Percentiles rank a stretch among this genome's conserved stretches.
Evolutionary conservation across 1,139 yeast genomes (phyloP).

Genomic region (Scheffersomyces lignicola): DNA sequence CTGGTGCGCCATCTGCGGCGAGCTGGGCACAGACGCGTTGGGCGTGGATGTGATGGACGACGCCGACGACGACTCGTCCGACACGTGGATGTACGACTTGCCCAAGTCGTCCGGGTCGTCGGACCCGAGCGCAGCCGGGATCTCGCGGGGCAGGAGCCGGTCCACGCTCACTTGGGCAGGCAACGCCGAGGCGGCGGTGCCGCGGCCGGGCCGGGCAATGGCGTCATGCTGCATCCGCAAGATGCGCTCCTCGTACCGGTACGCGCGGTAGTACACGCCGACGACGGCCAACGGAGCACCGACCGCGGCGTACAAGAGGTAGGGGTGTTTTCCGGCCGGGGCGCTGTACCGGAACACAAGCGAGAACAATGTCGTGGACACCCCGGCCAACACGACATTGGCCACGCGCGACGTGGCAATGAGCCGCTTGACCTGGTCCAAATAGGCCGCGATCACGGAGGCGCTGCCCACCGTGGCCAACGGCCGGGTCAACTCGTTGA

Average conservation of each 20-base stretch:
- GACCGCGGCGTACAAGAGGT: constrained; percentile 54
- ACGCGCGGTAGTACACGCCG: constrained; percentile 23
- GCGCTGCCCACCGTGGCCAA: constrained; percentile 10
- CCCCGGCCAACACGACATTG: constrained; percentile 33
- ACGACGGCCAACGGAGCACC: constrained; percentile 42
- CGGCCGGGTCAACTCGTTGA: constrained; percentile 24
- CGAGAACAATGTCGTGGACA: constrained; percentile 40
- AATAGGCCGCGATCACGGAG: constrained; percentile 6
- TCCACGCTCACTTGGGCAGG: constrained; percentile 3
- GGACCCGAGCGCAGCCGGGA: constrained; percentile 6
- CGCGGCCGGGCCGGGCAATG: constrained; percentile 9
- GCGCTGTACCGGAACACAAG: constrained; percentile 46
- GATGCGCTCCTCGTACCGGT: constrained; percentile 17
- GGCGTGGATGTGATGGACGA: constrained; percentile 13
- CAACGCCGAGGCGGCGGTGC: constrained; percentile 6
- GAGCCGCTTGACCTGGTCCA: constrained; percentile 16
- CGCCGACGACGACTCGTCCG: constrained; percentile 35
- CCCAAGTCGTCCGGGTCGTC: constrained; percentile 44
- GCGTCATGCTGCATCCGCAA: constrained; percentile 13
- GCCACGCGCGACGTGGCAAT: constrained; percentile 28
- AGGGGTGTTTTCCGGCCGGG: constrained; percentile 52
- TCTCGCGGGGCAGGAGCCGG: background rate
- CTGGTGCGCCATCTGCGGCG: constrained; percentile 24
- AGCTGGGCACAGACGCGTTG: constrained; percentile 27
- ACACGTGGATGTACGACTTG: constrained; percentile 51